A percentile compares a stretch with the other conserved stretches of the same genome.
phyloP scores from a whole-genome alignment of 495 filamentous ascomycete species.

The Pyronema domesticum region DNA sequence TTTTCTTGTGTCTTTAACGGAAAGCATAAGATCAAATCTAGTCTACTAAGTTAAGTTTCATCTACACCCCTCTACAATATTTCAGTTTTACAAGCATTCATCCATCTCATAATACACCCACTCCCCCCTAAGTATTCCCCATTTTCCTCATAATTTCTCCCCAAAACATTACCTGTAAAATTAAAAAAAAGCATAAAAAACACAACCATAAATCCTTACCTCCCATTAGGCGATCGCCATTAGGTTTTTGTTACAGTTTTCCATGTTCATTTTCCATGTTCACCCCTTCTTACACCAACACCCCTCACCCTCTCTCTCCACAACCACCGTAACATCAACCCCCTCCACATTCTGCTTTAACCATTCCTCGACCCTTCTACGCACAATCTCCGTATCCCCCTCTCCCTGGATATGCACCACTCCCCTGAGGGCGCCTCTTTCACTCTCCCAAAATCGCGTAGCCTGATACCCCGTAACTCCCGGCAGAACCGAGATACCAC shows the following conservation, averaged over 20 bases:
- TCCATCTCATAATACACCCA: not conserved
- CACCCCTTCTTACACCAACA: slow-evolving; percentile 52
- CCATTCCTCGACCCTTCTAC: slow-evolving; percentile 43
- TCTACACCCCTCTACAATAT: no score
- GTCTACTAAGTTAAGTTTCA: no score
- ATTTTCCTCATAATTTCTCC: not conserved
- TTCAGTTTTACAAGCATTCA: no score
- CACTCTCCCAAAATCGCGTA: slow-evolving; percentile 82
- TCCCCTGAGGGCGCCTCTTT: slow-evolving; percentile 41
- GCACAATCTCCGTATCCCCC: slow-evolving; percentile 59
- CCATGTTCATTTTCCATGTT: not conserved
- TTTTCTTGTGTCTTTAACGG: no score
- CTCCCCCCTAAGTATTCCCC: not conserved
- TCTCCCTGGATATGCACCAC: slow-evolving; percentile 69
- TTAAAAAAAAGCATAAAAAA: not conserved
- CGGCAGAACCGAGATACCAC: slow-evolving; percentile 61
- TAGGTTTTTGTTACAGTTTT: no score
- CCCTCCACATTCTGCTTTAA: slow-evolving; percentile 37
- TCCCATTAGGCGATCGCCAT: not conserved
- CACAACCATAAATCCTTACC: not conserved
- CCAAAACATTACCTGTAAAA: not conserved
- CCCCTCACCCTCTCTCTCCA: slow-evolving; percentile 57
- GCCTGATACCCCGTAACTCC: slow-evolving; percentile 76
- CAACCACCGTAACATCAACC: slow-evolving; percentile 53
- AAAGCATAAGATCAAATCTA: no score